These are phyloP conservation scores for Stevia rebaudiana DNA, from an alignment of 140 eudicot species.

Conservation along the genomic window DNA sequence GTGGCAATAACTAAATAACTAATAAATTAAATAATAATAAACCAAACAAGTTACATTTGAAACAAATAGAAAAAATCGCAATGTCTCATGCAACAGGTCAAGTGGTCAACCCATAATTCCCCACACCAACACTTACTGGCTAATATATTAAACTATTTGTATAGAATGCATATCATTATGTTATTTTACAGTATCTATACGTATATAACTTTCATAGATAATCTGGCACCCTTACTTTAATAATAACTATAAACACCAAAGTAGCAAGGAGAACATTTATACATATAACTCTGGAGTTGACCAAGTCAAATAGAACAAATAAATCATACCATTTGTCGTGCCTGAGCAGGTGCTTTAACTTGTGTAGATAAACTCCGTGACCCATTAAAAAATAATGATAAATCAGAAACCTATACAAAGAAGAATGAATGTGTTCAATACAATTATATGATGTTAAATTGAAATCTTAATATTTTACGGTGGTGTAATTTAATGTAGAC, in stretches of 20 bases:
- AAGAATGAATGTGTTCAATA: background rate
- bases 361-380: conserved; percentile 47
- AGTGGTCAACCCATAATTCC: too few species aligned
- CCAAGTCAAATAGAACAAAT: conserved; percentile 9
- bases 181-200: background rate
- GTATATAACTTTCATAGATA: background rate
- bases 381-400: conserved; percentile 27
- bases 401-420: conserved; percentile 48
- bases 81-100: too few species aligned
- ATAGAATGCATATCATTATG: background rate
- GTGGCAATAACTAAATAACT: too few species aligned
- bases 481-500: conserved; percentile 5
- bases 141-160: background rate
- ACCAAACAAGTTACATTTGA: too few species aligned
- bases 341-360: conserved; percentile 67
- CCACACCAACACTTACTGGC: too few species aligned
- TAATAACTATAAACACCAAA: background rate
- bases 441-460: conserved; percentile 1
- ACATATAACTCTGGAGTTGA: conserved; percentile 14
- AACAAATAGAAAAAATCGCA: too few species aligned
- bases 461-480: background rate
- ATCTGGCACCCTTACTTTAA: background rate
- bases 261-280: background rate
- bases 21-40: too few species aligned
- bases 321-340: conserved; percentile 52